A percentile compares a stretch with the other conserved stretches of the same genome.
Evolutionary conservation across 2,329 filamentous ascomycete species (phyloP).

Genomic region (Salinomyces thailandicus): DNA sequence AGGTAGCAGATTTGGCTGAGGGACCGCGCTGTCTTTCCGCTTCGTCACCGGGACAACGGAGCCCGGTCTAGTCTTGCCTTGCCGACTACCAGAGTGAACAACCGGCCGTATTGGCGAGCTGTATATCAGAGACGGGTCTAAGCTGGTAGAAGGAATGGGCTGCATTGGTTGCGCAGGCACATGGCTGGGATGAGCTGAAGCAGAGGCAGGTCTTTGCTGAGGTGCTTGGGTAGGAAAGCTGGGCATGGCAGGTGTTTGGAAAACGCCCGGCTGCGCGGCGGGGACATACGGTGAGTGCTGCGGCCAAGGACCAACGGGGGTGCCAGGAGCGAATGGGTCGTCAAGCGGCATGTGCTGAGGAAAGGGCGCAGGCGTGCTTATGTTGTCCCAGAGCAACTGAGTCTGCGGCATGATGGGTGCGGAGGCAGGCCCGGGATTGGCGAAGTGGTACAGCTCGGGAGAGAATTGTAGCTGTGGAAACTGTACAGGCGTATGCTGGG

Average conservation of each 20-base stretch:
- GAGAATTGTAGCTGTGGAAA: constrained; percentile 47
- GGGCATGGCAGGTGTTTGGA: constrained; percentile 23
- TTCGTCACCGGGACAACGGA: constrained; percentile 7
- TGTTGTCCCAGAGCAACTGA: constrained; percentile 33
- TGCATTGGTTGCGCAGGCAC: constrained; percentile 1
- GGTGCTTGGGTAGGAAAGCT: constrained; percentile 20
- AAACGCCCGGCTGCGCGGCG: constrained; percentile 12
- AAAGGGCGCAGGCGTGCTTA: constrained; percentile 4
- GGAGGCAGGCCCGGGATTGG: constrained; percentile 41
- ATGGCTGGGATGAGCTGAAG: constrained; percentile 4
- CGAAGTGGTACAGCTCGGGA: constrained; percentile 46
- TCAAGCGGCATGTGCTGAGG: constrained; percentile 14
- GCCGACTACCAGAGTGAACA: constrained; percentile 11
- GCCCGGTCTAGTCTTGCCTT: constrained; percentile 15
- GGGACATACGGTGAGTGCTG: neutral
- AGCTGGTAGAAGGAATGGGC: constrained; percentile 26
- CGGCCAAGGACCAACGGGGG: neutral
- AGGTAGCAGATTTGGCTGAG: constrained; percentile 31
- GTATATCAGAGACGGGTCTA: constrained; percentile 38
- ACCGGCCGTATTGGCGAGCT: constrained; percentile 23
- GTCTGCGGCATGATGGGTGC: constrained; percentile 49
- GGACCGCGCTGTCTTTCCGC: constrained; percentile 20
- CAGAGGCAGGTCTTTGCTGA: constrained; percentile 17
- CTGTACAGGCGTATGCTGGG: constrained; percentile 31
- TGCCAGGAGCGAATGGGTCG: constrained; percentile 21